Evolutionary conservation across 768 basidiomycete genomes (phyloP).

Genomic region (Russula ochroleuca): DNA sequence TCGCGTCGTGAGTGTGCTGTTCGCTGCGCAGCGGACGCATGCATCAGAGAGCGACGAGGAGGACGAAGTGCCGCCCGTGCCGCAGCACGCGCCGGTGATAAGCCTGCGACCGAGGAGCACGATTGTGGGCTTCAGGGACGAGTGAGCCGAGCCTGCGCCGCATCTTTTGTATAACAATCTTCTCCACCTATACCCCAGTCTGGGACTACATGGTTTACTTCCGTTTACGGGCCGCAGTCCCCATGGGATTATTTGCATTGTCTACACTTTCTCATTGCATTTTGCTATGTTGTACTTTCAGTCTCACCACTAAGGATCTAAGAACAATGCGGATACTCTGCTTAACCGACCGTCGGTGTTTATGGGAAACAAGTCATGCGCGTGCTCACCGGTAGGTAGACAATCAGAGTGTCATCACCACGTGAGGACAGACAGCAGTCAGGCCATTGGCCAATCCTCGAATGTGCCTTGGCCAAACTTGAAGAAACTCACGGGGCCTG

Average conservation of each 20-base stretch:
- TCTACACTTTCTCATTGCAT: slow-evolving; percentile 1
- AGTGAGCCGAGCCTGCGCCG: slow-evolving; percentile 11
- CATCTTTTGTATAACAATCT: not conserved
- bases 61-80: slow-evolving; percentile 17
- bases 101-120: slow-evolving; percentile 26
- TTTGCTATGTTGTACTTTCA: slow-evolving; percentile 12
- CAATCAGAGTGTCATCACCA: not conserved
- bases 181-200: not conserved
- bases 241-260: slow-evolving; percentile 6
- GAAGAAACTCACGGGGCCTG: slow-evolving; percentile 84
- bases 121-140: slow-evolving; percentile 25
- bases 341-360: not conserved
- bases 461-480: slow-evolving; percentile 83
- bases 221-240: not conserved
- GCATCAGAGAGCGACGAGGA: slow-evolving; percentile 27
- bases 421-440: slow-evolving; percentile 1
- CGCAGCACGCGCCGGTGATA: slow-evolving; percentile 21
- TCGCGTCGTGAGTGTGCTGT: slow-evolving; percentile 27
- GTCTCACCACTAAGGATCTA: not conserved
- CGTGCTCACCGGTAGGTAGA: not conserved
- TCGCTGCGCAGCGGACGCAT: slow-evolving; percentile 25
- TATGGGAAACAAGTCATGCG: not conserved
- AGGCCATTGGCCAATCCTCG: slow-evolving; percentile 71
- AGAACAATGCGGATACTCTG: not conserved
- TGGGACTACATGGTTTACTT: not conserved